A percentile compares a stretch with the other conserved stretches of the same genome.
These are phyloP conservation scores for Magnaporthiopsis rhizophila DNA, from an alignment of 2,329 filamentous ascomycete genomes.

Conservation along the genomic window DNA sequence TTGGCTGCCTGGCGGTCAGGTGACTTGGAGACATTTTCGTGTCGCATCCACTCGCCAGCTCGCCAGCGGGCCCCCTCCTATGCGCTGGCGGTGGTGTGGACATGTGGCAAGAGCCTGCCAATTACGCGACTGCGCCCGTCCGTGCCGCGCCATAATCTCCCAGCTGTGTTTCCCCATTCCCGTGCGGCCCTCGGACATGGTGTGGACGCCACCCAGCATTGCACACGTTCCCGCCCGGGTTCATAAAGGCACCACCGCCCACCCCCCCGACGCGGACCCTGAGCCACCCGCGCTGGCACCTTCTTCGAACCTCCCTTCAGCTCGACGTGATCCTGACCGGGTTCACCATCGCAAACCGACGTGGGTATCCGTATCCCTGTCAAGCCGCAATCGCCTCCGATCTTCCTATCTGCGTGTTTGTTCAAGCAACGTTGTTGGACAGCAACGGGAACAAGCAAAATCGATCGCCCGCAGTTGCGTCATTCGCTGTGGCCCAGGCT, in stretches of 20 bases:
- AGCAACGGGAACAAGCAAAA: not conserved
- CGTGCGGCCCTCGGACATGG: not conserved
- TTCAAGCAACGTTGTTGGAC: not conserved
- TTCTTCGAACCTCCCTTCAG: not conserved
- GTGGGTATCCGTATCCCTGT: not conserved
- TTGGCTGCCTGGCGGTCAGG: slow-evolving; percentile 2
- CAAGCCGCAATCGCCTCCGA: not conserved
- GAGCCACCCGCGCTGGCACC: not conserved
- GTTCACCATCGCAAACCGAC: not conserved
- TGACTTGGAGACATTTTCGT: slow-evolving; percentile 9
- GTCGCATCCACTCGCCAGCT: not conserved
- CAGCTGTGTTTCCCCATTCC: not conserved
- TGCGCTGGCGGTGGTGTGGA: not conserved
- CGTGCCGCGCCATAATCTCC: not conserved
- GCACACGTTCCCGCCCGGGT: not conserved
- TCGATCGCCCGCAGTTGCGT: not conserved
- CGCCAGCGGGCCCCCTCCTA: not conserved
- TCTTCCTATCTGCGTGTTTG: not conserved
- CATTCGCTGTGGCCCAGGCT: not conserved
- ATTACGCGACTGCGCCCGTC: not conserved
- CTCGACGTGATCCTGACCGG: not conserved
- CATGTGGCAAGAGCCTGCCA: not conserved
- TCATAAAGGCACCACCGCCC: not conserved
- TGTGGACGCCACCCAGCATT: not conserved
- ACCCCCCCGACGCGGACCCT: not conserved